Base-by-base conservation (phyloP, 306 rosid genomes). In the Purshia tridentata region DNA sequence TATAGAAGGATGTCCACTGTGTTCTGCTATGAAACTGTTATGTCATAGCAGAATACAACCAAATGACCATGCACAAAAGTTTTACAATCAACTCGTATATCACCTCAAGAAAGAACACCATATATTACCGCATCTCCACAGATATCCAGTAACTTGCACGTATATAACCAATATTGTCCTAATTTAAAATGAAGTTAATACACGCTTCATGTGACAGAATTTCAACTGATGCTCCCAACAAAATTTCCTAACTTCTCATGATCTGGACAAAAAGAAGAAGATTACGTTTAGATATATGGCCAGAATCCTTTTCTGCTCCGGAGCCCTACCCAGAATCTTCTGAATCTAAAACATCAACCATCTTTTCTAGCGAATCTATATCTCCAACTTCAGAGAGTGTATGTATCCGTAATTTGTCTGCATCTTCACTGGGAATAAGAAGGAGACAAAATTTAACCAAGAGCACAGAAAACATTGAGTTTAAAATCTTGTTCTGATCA, bases 331-430 rank as follows among this genome's bases (percentile, higher is more conserved):
- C 70, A 62, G 87, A 76, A 78, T 81, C 88, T 73, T 86, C 92
- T 47, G 88, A 72, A 80, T 91, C 96, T 65, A 90, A 86, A 81
- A 35, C 78, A 15, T 86, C 95, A 59, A 81, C 86, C 98, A 91
- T 89, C 75, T 86, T 86, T 82, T 94, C 89, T 51, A 94, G 94
- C 8, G 85, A 82, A 68, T 89, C 96, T 56, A 94, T 75, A 76
- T 83, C 92, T 55, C 95, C 97, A 47, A 77, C 91, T 75, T 94
- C 97, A 51, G 96, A 88, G 44, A 85, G 74, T 0, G 96, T 88
- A 83, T 91, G 94, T 48, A 86, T 54, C 80, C 98, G 85, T 69
- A 91, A 85, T 83, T 82, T 74, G 64, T 89, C 91, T 40, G 95
- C 95, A 76, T 94, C 98, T 22, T 91, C 98, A 64, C 97, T 94